Conservation (phyloP, 1,284 basidiomycete genomes). For the Tilletia indica region DNA sequence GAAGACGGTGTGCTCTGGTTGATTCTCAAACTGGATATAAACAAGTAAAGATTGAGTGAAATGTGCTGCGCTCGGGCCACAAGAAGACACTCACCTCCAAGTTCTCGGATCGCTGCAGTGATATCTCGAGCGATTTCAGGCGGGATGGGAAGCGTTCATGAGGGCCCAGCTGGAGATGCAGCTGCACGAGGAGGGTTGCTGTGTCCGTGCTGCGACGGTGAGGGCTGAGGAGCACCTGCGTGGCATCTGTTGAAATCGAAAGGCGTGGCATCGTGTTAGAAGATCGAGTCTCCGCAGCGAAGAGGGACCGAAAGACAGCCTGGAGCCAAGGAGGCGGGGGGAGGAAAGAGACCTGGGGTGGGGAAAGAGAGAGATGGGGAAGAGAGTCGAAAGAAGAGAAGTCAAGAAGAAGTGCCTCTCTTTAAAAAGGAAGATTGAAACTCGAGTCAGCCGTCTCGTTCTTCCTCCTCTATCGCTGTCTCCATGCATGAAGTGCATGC, state of each 20-base stretch:
- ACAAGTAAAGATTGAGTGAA: too few relatives aligned
- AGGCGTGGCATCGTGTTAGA: background rate
- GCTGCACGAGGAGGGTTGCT: background rate
- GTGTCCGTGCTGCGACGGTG: background rate
- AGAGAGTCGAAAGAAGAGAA: too few relatives aligned
- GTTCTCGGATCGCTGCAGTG: background rate
- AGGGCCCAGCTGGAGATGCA: background rate
- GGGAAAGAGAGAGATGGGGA: too few relatives aligned
- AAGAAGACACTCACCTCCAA: background rate
- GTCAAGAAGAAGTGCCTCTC: too few relatives aligned
- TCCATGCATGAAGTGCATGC: too few relatives aligned
- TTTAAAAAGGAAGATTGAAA: too few relatives aligned
- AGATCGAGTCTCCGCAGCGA: too few relatives aligned
- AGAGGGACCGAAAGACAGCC: background rate
- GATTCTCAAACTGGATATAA: background rate
- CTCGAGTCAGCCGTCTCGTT: too few relatives aligned
- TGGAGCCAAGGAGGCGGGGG: background rate
- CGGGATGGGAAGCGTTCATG: background rate
- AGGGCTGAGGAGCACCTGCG: background rate
- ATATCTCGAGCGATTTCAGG: background rate
- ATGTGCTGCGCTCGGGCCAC: too few relatives aligned
- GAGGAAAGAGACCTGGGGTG: background rate
- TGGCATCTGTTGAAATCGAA: background rate
- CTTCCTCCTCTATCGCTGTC: too few relatives aligned
- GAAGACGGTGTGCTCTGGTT: conserved; percentile 2